Base-by-base conservation (phyloP, 2,329 filamentous ascomycete genomes). In the Phialophora chinensis region DNA sequence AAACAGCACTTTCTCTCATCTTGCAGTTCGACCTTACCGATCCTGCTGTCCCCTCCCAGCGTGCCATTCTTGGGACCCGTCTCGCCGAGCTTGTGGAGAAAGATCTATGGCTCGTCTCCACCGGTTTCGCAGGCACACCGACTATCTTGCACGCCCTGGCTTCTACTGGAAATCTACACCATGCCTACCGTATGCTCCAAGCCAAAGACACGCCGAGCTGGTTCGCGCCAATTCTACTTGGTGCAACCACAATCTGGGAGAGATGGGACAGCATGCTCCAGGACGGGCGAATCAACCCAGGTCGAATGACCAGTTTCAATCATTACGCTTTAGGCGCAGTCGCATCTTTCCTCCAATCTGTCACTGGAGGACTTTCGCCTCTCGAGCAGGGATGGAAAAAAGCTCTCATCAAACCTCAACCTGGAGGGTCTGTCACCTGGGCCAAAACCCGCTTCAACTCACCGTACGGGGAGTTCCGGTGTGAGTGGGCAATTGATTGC, bases 181-280 rank as follows among this genome's bases (percentile, higher is more conserved):
- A 75, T 1, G 74, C 73, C 35, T 81, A 81, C 63, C 75, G 76
- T 12, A 82, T 82, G 80, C 66, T 82, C 0, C 73, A 77, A 5
- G 74, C 79, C 63, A 75, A 74, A 6, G 68, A 71, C 11, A 73
- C 73, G 27, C 79, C 79, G 0, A 77, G 74, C 0, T 80, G 79
- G 79, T 71, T 81, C 11, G 79, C 79, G 55, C 77, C 75, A 5
- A 74, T 81, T 20, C 74, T 69, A 10, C 79, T 80, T 77, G 76
- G 76, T 2, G 79, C 75, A 0, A 82, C 80, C 0, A 81, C 79
- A 0, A 76, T 77, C 12, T 82, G 79, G 80, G 80, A 82, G 65
- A 73, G 80, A 14, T 82, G 80, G 80, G 77, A 82, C 65, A 77
- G 74, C 58, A 75, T 82, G 73, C 67, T 77, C 4, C 74, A 77